Percentiles rank a stretch among this genome's conserved stretches.
Evolutionary conservation across 352 stramenopile genomes (phyloP).

Genomic region (Thalassiosira livingstoniorum): DNA sequence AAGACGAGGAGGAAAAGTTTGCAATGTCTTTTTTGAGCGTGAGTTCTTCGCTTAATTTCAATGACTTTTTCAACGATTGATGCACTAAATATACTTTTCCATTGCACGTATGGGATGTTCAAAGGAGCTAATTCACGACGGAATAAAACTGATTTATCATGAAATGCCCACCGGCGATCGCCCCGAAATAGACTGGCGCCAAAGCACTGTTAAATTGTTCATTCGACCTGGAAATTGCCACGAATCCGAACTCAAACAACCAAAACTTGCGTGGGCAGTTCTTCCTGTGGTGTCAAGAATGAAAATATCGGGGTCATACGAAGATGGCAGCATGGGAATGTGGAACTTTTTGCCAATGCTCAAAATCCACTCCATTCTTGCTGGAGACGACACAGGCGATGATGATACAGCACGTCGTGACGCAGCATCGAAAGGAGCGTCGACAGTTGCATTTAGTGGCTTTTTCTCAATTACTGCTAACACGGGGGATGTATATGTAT

Average conservation of each 20-base stretch:
- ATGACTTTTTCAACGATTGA: neutral
- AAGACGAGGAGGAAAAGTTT: slow-evolving; percentile 34
- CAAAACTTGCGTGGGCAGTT: slow-evolving; percentile 46
- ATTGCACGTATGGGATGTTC: neutral
- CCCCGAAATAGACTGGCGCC: slow-evolving; percentile 42
- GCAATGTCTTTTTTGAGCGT: slow-evolving; percentile 43
- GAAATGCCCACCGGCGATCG: slow-evolving; percentile 28
- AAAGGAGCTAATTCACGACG: slow-evolving; percentile 42
- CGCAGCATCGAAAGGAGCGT: neutral
- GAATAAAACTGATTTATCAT: slow-evolving; percentile 63
- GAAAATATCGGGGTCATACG: slow-evolving; percentile 18
- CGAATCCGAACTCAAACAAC: slow-evolving; percentile 21
- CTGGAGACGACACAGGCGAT: slow-evolving; percentile 31
- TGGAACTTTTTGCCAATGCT: slow-evolving; percentile 46
- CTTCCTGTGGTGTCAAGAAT: slow-evolving; percentile 43
- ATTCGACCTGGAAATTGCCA: slow-evolving; percentile 50
- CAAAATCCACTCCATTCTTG: slow-evolving; percentile 54
- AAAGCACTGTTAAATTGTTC: slow-evolving; percentile 58
- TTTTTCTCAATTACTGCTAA: slow-evolving; percentile 62
- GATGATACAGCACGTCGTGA: neutral
- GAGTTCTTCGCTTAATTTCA: slow-evolving; percentile 17
- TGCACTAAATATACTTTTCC: neutral
- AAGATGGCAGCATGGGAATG: slow-evolving; percentile 2
- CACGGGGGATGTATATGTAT: slow-evolving; percentile 52
- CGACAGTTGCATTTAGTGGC: neutral